Percentiles rank a stretch among this genome's conserved stretches.
Evolutionary conservation across 2,329 filamentous ascomycete species (phyloP).

Genomic region (Aspergillus sergii): DNA sequence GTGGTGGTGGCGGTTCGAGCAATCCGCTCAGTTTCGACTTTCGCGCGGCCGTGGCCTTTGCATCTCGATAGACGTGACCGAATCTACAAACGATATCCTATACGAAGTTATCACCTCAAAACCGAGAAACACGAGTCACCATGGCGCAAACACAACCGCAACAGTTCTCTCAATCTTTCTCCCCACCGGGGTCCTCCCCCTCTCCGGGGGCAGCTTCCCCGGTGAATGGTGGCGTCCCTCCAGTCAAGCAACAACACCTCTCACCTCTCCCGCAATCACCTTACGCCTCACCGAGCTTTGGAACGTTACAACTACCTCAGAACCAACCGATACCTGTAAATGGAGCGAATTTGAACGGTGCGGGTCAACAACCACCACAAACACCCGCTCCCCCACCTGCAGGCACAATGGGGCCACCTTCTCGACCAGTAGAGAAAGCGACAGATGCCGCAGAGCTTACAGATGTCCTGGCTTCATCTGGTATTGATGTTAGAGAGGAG

Average conservation of each 20-base stretch:
- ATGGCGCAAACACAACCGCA: constrained; percentile 66
- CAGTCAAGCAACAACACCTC: constrained; percentile 72
- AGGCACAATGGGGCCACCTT: constrained; percentile 65
- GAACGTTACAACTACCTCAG: constrained; percentile 50
- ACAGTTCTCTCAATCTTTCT: constrained; percentile 58
- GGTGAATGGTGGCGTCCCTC: constrained; percentile 57
- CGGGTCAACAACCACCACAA: constrained; percentile 54
- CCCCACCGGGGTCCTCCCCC: constrained; percentile 63
- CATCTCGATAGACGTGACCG: constrained; percentile 24
- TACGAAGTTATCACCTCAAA: constrained; percentile 13
- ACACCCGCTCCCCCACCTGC: constrained; percentile 39
- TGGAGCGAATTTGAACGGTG: constrained; percentile 52
- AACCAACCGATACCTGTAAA: constrained; percentile 36
- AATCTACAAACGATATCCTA: constrained; percentile 22
- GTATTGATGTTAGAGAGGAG: constrained; percentile 84
- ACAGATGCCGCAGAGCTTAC: constrained; percentile 70
- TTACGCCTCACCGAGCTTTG: constrained; percentile 63
- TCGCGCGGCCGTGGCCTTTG: constrained; percentile 33
- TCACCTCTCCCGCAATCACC: constrained; percentile 67
- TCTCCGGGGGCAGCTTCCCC: constrained; percentile 62
- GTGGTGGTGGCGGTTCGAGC: constrained; percentile 40
- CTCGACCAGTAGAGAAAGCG: constrained; percentile 56
- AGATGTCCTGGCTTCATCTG: constrained; percentile 81
- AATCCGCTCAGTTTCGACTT: constrained; percentile 39
- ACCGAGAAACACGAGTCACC: constrained; percentile 29